Base-by-base conservation (phyloP, 768 basidiomycete genomes). In the Austroboletus eburneus region DNA sequence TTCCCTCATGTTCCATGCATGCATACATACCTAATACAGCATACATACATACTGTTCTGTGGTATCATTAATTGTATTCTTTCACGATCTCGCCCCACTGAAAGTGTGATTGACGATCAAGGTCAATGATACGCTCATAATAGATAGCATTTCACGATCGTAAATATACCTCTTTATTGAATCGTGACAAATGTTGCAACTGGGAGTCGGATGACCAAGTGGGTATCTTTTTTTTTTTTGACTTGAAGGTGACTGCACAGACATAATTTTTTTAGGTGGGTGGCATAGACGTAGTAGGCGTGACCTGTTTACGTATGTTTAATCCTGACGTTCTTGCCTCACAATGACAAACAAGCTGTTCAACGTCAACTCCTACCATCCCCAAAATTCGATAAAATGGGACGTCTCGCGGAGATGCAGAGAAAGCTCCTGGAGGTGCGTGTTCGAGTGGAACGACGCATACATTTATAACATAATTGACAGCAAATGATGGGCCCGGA, bases 401-500 rank as follows among this genome's bases (percentile, higher is more conserved):
- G 94, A 59, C 80, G 91, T 39, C 80, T 97, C 46, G 94, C 94
- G 50, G 94, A 97, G 69, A 91, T 92, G 90, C 94, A 97, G 74
- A 82, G 93, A 55, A 96, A 91, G 86, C 88, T 97, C 69, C 66
- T 80, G 42, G 75, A 80, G 70, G 79, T 76, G 55, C n/a, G 68
- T 74, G 46, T 75, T 73, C 73, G 67, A 16, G 32, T 42, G 17
- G 2, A 38, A 39, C 46, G 45, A 9, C 35, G 46, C 17, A 22
- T 9, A 36, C 29, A 22, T 20, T 41, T 14, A 34, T 57, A 39
- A 53, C 23, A 25, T 27, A n/a, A 16, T 37, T 49, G 50, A 42
- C 52, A 96, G 94, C 94, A 96, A 94, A 96, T 95, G 92, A 97
- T 97, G 94, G 95, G 92, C n/a, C 89, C 95, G 38, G 95, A 99